Conservation (phyloP, 768 basidiomycete species). For the Omphalotus guepiniiformis region DNA sequence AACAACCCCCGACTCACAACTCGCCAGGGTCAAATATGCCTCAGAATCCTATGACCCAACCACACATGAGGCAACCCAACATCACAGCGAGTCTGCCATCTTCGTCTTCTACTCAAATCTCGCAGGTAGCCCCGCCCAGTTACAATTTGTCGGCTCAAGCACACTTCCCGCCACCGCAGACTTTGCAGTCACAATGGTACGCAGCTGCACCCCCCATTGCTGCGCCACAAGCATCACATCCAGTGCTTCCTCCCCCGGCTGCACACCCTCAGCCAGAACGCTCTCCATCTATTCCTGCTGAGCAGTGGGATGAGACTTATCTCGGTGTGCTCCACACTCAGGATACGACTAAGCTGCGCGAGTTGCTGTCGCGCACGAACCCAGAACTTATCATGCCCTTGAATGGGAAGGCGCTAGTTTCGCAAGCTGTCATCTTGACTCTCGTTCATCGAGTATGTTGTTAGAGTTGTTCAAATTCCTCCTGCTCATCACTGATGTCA, state of each 20-base stretch:
- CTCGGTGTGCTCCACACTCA: slow-evolving; percentile 72
- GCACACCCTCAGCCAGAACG: slow-evolving; percentile 37
- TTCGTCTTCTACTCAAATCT: slow-evolving; percentile 12
- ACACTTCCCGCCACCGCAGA: slow-evolving; percentile 30
- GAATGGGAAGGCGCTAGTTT: slow-evolving; percentile 63
- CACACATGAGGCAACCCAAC: slow-evolving; percentile 41
- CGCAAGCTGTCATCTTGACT: slow-evolving; percentile 81
- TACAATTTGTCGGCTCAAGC: slow-evolving; percentile 29
- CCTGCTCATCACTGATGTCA: slow-evolving; percentile 7
- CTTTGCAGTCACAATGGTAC: slow-evolving; percentile 30
- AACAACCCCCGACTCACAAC: slow-evolving; percentile 37
- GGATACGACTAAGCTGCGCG: slow-evolving; percentile 69
- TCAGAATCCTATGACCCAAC: slow-evolving; percentile 31
- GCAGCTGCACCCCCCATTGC: slow-evolving; percentile 70
- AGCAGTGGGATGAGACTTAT: slow-evolving; percentile 86
- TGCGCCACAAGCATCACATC: slow-evolving; percentile 80
- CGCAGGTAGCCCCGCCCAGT: slow-evolving; percentile 6
- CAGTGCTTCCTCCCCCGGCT: slow-evolving; percentile 61
- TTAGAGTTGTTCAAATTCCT: slow-evolving; percentile 6
- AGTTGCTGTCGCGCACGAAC: slow-evolving; percentile 67
- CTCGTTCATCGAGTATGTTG: slow-evolving; percentile 73
- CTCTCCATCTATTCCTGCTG: slow-evolving; percentile 52
- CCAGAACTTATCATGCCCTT: slow-evolving; percentile 79
- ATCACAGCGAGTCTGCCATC: slow-evolving; percentile 35
- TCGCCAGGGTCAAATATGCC: slow-evolving; percentile 36